These are phyloP conservation scores for Calonectria ilicicola DNA, from an alignment of 2,329 filamentous ascomycete species.

Conservation along the genomic window DNA sequence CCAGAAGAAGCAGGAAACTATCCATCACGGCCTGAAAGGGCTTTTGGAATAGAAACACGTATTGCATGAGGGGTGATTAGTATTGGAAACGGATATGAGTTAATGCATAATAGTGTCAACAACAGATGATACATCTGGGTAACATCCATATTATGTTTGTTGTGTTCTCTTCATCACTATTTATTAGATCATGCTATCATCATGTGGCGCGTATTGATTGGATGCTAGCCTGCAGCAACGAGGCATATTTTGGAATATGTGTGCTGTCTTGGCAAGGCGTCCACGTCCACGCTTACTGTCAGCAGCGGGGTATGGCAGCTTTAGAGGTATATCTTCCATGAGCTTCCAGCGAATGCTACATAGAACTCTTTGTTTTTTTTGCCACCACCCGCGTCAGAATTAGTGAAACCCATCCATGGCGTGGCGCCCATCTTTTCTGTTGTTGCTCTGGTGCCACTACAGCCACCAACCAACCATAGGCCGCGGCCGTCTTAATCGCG, in stretches of 20 bases:
- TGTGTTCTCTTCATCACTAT: neutral
- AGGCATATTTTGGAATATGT: no score
- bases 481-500: no score
- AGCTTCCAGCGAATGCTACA: neutral
- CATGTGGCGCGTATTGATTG: neutral
- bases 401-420: neutral
- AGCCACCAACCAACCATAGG: neutral
- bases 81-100: neutral
- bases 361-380: neutral
- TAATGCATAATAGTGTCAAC: neutral
- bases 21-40: neutral
- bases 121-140: neutral
- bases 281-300: neutral
- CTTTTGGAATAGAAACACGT: conserved; percentile 9
- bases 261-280: neutral
- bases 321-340: neutral
- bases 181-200: neutral
- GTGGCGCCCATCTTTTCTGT: neutral
- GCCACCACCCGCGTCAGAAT: neutral
- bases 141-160: neutral
- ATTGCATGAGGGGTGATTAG: neutral
- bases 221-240: no score
- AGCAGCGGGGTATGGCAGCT: neutral
- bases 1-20: neutral
- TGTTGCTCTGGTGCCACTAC: neutral